Base-by-base conservation (phyloP, 2,329 filamentous ascomycete genomes). In the Scedosporium boydii region DNA sequence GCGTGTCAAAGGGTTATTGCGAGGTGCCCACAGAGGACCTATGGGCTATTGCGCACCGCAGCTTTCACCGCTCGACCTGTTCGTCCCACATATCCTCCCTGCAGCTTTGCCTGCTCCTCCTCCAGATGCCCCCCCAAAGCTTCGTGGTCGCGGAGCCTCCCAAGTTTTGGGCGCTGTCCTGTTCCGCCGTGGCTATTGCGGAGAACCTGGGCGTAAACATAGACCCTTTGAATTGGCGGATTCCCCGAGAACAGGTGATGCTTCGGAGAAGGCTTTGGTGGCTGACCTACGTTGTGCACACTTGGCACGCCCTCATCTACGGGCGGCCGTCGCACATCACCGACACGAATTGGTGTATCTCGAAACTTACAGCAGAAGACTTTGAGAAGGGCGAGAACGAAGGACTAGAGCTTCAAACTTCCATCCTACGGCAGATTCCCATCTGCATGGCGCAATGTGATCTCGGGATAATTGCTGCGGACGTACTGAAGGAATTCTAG, bases 261-360 rank as follows among this genome's bases (percentile, higher is more conserved):
- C 62, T 69, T 10, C 66, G 68, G 3, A 65, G 67, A 12, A 65
- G 68, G 48, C 65, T 70, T 3, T 70, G 68, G 68, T 69, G 68
- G 68, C 42, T 70, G 7, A 67, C 66, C 4, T 68, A 67, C 61
- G 62, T 63, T 3, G 58, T 59, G 26, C 68, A 70, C 57, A 65
- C 66, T 2, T 69, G 68, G 68, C 58, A 63, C 5, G 68, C 68
- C 5, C 55, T 69, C 16, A 67, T 66, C 0, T 64, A 59, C 6
- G 63, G 63, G 1, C 63, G 67, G 14, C 67, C 68, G 3, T 65
- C 64, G 3, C 68, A 69, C 34, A 60, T 69, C 23, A 64, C 67
- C 38, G 62, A 64, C 16, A 62, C 34, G 34, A 66, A 68, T 56
- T 70, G 23, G 23, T 62, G 67, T 53, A 67, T 69, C 7, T 64